A percentile compares a stretch with the other conserved stretches of the same genome.
These are phyloP conservation scores for Auricularia sp. DNA, from an alignment of 768 basidiomycete species.

Conservation along the genomic window DNA sequence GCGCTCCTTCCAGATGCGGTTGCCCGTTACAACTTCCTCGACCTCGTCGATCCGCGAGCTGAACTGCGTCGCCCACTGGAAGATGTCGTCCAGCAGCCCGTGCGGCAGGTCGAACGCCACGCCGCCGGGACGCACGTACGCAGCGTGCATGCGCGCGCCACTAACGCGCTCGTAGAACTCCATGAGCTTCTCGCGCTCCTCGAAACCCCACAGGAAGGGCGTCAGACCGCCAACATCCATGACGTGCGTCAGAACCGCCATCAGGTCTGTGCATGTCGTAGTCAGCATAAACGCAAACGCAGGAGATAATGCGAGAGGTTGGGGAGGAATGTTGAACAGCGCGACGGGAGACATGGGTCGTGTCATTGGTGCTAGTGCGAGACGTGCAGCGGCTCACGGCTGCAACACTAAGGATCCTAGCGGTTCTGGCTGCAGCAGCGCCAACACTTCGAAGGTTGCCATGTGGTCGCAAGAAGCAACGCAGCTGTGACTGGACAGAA, in stretches of 20 bases:
- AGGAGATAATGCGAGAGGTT: not conserved
- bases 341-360: too few relatives aligned
- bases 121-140: conserved; percentile 92
- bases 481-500: too few relatives aligned
- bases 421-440: too few relatives aligned
- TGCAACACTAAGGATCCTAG: too few relatives aligned
- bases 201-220: conserved; percentile 99
- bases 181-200: conserved; percentile 99
- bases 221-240: conserved; percentile 98
- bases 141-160: conserved; percentile 91
- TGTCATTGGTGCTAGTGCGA: too few relatives aligned
- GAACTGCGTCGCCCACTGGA: conserved; percentile 97
- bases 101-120: conserved; percentile 97
- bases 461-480: too few relatives aligned
- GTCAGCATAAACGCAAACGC: not conserved
- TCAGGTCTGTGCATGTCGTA: conserved; percentile 50
- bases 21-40: conserved; percentile 94
- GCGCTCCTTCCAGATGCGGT: conserved; percentile 96
- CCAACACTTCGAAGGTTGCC: too few relatives aligned
- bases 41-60: conserved; percentile 86
- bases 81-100: conserved; percentile 96
- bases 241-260: conserved; percentile 91
- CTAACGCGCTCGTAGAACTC: conserved; percentile 99
- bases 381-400: too few relatives aligned
- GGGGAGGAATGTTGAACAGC: not conserved